phyloP scores from a whole-genome alignment of 345 rosid genomes.

The Salix exigua region DNA sequence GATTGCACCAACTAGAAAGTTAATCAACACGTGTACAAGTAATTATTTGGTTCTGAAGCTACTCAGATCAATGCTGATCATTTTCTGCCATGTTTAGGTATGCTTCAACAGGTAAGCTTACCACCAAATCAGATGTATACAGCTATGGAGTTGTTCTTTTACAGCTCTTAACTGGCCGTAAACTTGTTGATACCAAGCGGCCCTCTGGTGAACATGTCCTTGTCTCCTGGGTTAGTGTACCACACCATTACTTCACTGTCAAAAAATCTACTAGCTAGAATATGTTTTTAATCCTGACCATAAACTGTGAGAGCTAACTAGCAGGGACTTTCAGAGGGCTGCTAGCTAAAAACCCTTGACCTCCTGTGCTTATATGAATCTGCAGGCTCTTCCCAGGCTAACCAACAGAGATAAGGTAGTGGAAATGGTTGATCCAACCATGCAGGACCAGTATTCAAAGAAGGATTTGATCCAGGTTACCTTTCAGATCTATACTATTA shows the following conservation, averaged over 20 bases:
- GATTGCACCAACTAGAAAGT: neutral
- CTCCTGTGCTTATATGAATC: neutral
- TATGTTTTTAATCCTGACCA: neutral
- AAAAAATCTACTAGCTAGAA: neutral
- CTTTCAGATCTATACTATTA: neutral
- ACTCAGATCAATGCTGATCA: neutral
- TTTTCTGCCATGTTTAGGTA: conserved; percentile 41
- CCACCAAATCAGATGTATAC: conserved; percentile 89
- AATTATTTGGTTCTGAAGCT: neutral
- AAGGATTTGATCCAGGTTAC: conserved; percentile 79
- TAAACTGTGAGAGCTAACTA: neutral
- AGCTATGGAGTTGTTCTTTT: conserved; percentile 80
- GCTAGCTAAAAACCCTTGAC: neutral
- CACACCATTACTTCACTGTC: neutral
- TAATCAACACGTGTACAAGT: neutral
- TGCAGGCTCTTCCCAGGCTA: conserved; percentile 84
- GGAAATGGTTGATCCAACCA: conserved; percentile 80
- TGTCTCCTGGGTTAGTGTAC: conserved; percentile 74
- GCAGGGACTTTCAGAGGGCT: neutral
- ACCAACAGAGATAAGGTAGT: conserved; percentile 58
- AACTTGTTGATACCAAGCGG: conserved; percentile 60
- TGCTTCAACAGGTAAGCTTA: conserved; percentile 80
- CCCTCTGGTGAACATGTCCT: conserved; percentile 81
- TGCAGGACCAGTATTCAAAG: conserved; percentile 59
- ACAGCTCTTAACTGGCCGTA: conserved; percentile 81